A percentile compares a stretch with the other conserved stretches of the same genome.
phyloP scores from a whole-genome alignment of 148 eudicot genomes.

The Persicaria tinctoria region DNA sequence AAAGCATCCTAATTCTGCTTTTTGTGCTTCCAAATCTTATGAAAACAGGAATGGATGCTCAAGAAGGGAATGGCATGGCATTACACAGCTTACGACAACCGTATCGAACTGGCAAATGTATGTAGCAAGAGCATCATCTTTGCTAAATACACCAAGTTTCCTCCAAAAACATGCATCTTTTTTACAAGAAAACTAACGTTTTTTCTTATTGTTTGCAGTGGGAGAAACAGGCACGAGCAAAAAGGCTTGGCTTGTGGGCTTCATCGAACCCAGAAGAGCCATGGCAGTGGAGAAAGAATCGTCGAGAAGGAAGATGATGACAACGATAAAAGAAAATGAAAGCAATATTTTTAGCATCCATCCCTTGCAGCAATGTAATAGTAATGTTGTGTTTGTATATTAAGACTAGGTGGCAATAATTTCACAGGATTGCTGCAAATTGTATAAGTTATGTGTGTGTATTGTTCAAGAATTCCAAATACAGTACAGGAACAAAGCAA shows the following conservation, averaged over 20 bases:
- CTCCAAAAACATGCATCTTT: not conserved
- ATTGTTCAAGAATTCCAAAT: too few relatives aligned
- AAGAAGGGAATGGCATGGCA: conserved; percentile 99
- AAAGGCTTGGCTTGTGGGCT: conserved; percentile 78
- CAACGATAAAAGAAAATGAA: too few relatives aligned
- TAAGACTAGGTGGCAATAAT: not conserved
- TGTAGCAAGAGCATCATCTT: conserved; percentile 20
- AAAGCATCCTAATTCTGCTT: not conserved
- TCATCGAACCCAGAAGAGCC: conserved; percentile 79
- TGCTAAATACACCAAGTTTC: not conserved
- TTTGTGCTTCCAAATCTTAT: not conserved
- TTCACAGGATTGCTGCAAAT: not conserved
- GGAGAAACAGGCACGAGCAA: conserved; percentile 77
- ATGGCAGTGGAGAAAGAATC: conserved; percentile 83
- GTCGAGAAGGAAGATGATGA: conserved; percentile 37
- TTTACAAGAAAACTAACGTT: not conserved
- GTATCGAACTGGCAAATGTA: conserved; percentile 72
- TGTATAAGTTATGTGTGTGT: not conserved
- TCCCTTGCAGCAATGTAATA: not conserved
- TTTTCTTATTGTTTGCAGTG: conserved; percentile 35
- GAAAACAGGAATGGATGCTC: conserved; percentile 61
- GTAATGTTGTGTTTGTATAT: not conserved
- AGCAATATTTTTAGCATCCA: not conserved
- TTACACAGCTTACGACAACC: conserved; percentile 68
- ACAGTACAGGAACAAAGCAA: too few relatives aligned